Evolutionary conservation across 345 rosid genomes (phyloP), one percentile per base, ranked within the genome.

Genomic region (Cardiospermum halicacabum): DNA sequence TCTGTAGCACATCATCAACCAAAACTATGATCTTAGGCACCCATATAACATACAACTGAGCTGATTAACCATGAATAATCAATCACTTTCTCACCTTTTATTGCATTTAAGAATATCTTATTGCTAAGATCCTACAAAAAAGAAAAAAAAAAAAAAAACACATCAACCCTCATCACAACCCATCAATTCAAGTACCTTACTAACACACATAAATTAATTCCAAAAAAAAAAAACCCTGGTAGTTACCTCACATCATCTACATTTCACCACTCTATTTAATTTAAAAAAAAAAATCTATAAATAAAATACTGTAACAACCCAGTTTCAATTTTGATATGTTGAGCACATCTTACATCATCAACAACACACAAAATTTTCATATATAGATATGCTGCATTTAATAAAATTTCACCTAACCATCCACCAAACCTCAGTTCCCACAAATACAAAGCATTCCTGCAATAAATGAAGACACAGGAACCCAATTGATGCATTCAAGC

Each of bases 41-140:
- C 5, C 45, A 34, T 6, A 4, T 4, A 11, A 21, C 5, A 27
- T 2, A 50, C 8, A 30, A 61, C 15, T 2, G 11, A 24, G 16
- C 25, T 25, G 18, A 30, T n/a, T n/a, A 9, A 50, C 49, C 21
- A 42, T 10, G 21, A 45, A 58, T 1, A 58, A 43, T 24, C 10
- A 26, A 55, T 58, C 19, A 50, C 45, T 42, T 12, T 27, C 74
- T 65, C 61, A 87, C 89, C 89, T 75, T 74, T 74, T 19, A 87
- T 62, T 21, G 88, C 85, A 71, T 87, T 84, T 60, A 81, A 63
- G 37, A 87, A 78, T 25, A 82, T 71, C n/a, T 26, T 68, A 71
- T 78, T 78, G 68, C 62, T 70, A 2, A 87, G 81, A 64, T 85
- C 85, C 94, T 87, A 82, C 81, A 71, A 25, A 75, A 59, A n/a